These are phyloP conservation scores for Cephaloascus albidus DNA, from an alignment of 805 yeast genomes.

Conservation along the genomic window DNA sequence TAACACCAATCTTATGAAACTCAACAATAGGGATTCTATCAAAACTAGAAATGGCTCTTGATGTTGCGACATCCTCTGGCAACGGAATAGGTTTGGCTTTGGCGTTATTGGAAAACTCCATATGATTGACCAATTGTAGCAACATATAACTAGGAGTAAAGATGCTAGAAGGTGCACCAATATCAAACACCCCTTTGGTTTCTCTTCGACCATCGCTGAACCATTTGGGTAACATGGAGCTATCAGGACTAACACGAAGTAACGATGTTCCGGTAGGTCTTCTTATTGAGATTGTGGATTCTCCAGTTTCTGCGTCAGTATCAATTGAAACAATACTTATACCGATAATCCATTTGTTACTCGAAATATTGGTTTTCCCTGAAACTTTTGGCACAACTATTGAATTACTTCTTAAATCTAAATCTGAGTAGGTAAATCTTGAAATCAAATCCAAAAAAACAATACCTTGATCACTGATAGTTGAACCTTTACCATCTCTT, in stretches of 20 bases:
- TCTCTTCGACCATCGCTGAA: neutral
- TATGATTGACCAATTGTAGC: conserved; percentile 39
- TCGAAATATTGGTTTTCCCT: conserved; percentile 10
- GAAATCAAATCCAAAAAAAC: conserved; percentile 62
- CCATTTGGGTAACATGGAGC: conserved; percentile 18
- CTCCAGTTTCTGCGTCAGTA: conserved; percentile 43
- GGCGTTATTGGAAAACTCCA: conserved; percentile 18
- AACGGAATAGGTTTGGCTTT: conserved; percentile 38
- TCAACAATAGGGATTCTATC: conserved; percentile 75
- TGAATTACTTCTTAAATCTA: conserved; percentile 38
- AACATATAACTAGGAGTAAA: conserved; percentile 38
- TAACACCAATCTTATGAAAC: conserved; percentile 68
- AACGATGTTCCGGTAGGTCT: conserved; percentile 59
- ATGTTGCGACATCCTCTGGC: conserved; percentile 30
- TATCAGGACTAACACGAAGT: conserved; percentile 34
- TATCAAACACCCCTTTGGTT: neutral
- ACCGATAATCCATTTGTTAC: conserved; percentile 53
- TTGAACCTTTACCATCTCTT: conserved; percentile 11
- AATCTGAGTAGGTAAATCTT: conserved; percentile 56
- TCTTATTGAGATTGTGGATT: conserved; percentile 40
- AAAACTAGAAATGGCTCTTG: conserved; percentile 49
- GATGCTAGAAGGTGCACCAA: neutral
- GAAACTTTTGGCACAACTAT: conserved; percentile 7
- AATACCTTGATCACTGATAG: conserved; percentile 41
- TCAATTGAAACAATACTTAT: conserved; percentile 45